phyloP scores from a whole-genome alignment of 495 filamentous ascomycete genomes.

The Lepraria neglecta region DNA sequence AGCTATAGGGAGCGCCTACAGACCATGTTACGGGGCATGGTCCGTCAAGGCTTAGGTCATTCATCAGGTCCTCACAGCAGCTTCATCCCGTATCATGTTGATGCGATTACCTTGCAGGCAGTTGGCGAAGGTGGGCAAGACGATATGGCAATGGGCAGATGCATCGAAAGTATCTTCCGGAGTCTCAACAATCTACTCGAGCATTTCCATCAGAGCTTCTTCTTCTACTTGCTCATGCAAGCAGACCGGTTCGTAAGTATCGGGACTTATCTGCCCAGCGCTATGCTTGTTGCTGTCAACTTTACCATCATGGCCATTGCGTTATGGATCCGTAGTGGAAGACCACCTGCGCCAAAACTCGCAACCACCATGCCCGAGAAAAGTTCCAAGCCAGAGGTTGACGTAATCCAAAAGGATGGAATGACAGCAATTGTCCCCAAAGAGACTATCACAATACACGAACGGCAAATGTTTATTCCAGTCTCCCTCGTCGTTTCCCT shows the following conservation, averaged over 20 bases:
- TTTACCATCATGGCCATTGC: constrained; percentile 94
- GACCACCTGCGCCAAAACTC: constrained; percentile 28
- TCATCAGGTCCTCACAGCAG: constrained; percentile 88
- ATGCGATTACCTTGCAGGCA: constrained; percentile 87
- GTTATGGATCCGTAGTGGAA: constrained; percentile 82
- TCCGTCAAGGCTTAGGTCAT: constrained; percentile 82
- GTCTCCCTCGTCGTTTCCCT: constrained; percentile 61
- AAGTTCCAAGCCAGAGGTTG: constrained; percentile 28
- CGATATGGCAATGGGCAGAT: constrained; percentile 88
- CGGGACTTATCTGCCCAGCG: constrained; percentile 92
- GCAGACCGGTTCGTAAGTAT: constrained; percentile 92
- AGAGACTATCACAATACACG: constrained; percentile 34
- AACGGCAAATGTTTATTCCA: constrained; percentile 74
- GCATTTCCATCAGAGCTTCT: constrained; percentile 97
- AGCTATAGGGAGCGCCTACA: constrained; percentile 74
- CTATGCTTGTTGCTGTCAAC: constrained; percentile 89
- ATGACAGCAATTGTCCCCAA: constrained; percentile 35
- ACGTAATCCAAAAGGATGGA: constrained; percentile 29
- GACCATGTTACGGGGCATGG: constrained; percentile 90
- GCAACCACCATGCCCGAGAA: constrained; percentile 29
- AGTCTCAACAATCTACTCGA: constrained; percentile 94
- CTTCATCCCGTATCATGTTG: constrained; percentile 97
- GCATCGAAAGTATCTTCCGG: constrained; percentile 80
- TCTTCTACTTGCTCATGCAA: constrained; percentile 94
- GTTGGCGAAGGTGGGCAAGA: constrained; percentile 92